These are phyloP conservation scores for Lodderomyces margitis DNA, from an alignment of 1,139 yeast species.

Conservation along the genomic window DNA sequence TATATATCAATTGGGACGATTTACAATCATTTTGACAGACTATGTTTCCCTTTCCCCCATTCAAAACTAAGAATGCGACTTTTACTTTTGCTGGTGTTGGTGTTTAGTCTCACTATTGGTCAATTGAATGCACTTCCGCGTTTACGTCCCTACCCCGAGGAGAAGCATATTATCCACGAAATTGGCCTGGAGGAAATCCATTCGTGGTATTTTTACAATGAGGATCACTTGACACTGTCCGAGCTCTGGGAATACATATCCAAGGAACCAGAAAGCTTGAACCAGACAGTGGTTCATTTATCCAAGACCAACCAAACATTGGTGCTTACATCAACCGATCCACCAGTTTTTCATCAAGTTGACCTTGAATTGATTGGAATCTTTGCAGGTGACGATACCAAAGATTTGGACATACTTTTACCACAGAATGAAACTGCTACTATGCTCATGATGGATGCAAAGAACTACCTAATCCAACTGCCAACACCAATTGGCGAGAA, in stretches of 20 bases:
- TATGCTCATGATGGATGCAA: constrained; percentile 1
- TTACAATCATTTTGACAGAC: not conserved
- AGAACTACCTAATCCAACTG: not conserved
- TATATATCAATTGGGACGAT: not conserved
- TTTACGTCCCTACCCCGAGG: not conserved
- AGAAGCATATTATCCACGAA: not conserved
- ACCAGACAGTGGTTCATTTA: constrained; percentile 3
- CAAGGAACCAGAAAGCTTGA: not conserved
- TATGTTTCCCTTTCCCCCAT: too few relatives aligned
- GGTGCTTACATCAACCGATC: not conserved
- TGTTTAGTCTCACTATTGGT: not conserved
- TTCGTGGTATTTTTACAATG: constrained; percentile 3
- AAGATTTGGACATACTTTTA: not conserved
- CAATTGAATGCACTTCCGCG: not conserved
- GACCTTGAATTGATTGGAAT: constrained; percentile 4
- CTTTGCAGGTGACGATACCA: not conserved
- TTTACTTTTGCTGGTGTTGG: not conserved
- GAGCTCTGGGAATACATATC: not conserved
- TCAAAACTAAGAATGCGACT: too few relatives aligned
- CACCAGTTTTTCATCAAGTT: constrained; percentile 1
- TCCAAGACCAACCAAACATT: constrained; percentile 3
- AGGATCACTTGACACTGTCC: constrained; percentile 1
- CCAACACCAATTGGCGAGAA: constrained; percentile 2
- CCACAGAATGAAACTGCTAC: not conserved
- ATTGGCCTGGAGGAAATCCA: constrained; percentile 2